Evolutionary conservation across 2,329 filamentous ascomycete genomes (phyloP).

Genomic region (Alternaria viburni): DNA sequence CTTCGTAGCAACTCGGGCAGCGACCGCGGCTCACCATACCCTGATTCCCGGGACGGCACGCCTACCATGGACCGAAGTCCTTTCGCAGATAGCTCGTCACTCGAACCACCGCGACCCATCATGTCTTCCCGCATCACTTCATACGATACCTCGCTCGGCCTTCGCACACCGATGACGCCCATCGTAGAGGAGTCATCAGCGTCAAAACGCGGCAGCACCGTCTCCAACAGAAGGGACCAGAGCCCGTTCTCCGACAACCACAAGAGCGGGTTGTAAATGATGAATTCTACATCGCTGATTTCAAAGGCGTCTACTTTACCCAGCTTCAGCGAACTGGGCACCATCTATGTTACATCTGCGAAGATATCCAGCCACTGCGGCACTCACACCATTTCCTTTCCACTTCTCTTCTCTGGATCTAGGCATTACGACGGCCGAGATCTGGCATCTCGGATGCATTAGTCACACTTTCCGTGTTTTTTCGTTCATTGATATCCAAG

Average conservation of each 20-base stretch:
- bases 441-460: slow-evolving; percentile 17
- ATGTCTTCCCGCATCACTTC: slow-evolving; percentile 41
- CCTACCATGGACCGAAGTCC: slow-evolving; percentile 38
- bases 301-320: background rate
- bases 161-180: slow-evolving; percentile 49
- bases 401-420: slow-evolving; percentile 8
- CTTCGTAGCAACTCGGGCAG: slow-evolving; percentile 31
- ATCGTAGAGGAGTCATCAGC: slow-evolving; percentile 55
- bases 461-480: background rate
- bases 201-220: slow-evolving; percentile 44
- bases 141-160: slow-evolving; percentile 32
- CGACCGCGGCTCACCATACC: slow-evolving; percentile 38
- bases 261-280: slow-evolving; percentile 31
- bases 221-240: slow-evolving; percentile 35
- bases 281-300: background rate
- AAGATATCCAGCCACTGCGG: slow-evolving; percentile 11
- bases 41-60: slow-evolving; percentile 47
- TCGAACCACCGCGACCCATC: slow-evolving; percentile 30
- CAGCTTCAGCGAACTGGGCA: background rate
- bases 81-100: slow-evolving; percentile 40
- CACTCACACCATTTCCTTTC: slow-evolving; percentile 3
- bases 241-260: slow-evolving; percentile 46
- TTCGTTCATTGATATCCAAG: slow-evolving; percentile 5
- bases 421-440: slow-evolving; percentile 1
- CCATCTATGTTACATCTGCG: background rate